Base-by-base conservation (phyloP, 371 early-diverging fungal genomes). In the Rhizomucor miehei region DNA sequence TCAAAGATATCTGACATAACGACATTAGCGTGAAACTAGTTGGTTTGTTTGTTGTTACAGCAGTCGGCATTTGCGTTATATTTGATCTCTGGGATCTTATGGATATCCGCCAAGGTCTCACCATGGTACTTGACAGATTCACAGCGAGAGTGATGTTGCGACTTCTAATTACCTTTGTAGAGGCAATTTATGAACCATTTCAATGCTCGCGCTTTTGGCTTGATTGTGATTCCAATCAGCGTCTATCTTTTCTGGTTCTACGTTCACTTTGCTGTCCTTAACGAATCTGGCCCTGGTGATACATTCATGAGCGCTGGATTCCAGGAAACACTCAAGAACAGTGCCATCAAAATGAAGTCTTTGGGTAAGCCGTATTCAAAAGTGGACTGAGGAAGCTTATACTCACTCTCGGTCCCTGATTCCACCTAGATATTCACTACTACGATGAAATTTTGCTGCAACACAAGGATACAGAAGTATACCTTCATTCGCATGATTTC, bases 231-330 rank as follows among this genome's bases (percentile, higher is more conserved):
- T 19, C 98, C 98, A 9, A 48, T 86, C 12, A 25, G 60, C 39
- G 60, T 97, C 12, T 98, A 97, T 62, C 57, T 88, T 37, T 67
- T 81, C 43, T 76, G 85, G 60, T 98, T 94, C 69, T 77, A 79
- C 54, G 55, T 95, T 11, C 98, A 98, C 72, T 95, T 93, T 65
- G 69, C 69, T 6, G 78, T 93, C 13, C 73, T 88, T 29, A 78
- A 64, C 11, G 77, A 80, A 51, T 86, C 88, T 53, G 99, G 99
- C 4, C 89, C 99, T 16, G 99, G 99, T 41, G 98, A 98, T 67
- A 81, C 79, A 1, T 97, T 94, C 68, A 96, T 96, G 92, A 87
- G 87, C 38, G 74, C 92, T 14, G 66, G 69, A 43, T 98, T 98
- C 78, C 97, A 98, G 37, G 88, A 88, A 51, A 91, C 91, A 19